Percentiles rank a stretch among this genome's conserved stretches.
Conservation (phyloP, 2,329 filamentous ascomycete species). For the Botrytis galanthina region DNA sequence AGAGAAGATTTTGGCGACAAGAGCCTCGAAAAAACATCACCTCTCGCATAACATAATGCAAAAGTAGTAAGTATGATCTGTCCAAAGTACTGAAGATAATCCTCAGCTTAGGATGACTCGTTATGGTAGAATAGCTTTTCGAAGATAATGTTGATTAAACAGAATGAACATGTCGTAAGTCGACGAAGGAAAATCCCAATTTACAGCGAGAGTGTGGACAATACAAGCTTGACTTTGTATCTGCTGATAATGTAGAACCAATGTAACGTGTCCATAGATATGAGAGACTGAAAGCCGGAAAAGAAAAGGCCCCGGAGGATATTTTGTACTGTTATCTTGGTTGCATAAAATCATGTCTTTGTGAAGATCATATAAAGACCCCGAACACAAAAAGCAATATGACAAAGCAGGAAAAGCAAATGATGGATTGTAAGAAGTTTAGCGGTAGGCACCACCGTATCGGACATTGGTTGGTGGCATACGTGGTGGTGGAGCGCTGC, state of each 20-base stretch:
- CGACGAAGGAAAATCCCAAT: conserved; percentile 28
- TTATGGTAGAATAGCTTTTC: conserved; percentile 43
- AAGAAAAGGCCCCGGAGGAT: conserved; percentile 35
- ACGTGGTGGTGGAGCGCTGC: conserved; percentile 47
- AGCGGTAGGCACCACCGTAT: conserved; percentile 59
- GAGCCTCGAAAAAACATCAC: conserved; percentile 30
- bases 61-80: conserved; percentile 61
- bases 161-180: conserved; percentile 37
- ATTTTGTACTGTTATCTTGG: conserved; percentile 37
- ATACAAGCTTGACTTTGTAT: conserved; percentile 36
- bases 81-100: conserved; percentile 56
- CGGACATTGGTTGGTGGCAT: conserved; percentile 56
- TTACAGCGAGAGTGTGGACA: conserved; percentile 27
- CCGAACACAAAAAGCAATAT: conserved; percentile 34
- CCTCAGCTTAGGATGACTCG: conserved; percentile 56
- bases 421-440: conserved; percentile 31
- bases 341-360: conserved; percentile 36
- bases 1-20: conserved; percentile 29
- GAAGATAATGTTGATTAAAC: conserved; percentile 39
- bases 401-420: conserved; percentile 30
- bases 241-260: conserved; percentile 36
- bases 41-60: conserved; percentile 40
- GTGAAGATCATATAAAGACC: conserved; percentile 37
- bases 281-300: conserved; percentile 37
- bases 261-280: conserved; percentile 38